These are phyloP conservation scores for Trichoderma atrobrunneum DNA, from an alignment of 2,329 filamentous ascomycete genomes.

Conservation along the genomic window DNA sequence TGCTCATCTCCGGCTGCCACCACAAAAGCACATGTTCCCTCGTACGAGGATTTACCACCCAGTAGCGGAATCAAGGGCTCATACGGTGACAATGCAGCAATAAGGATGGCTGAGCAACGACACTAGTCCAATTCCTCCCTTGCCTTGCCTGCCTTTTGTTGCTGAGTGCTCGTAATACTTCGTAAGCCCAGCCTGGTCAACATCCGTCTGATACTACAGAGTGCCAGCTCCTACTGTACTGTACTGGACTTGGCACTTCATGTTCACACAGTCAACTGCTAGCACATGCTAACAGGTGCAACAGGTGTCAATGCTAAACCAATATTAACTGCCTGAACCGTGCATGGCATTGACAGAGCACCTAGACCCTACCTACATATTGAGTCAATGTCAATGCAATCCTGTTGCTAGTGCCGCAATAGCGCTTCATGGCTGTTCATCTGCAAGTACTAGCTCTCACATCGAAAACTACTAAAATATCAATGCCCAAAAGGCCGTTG, in stretches of 20 bases:
- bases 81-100: constrained; percentile 10
- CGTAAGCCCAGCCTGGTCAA: neutral
- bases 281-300: neutral
- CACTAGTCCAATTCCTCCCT: neutral
- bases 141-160: neutral
- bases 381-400: neutral
- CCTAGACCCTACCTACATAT: neutral
- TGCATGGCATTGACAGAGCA: neutral
- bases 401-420: neutral
- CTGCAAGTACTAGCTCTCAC: constrained; percentile 3
- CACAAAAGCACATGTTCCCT: constrained; percentile 2
- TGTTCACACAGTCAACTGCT: neutral
- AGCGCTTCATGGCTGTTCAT: neutral
- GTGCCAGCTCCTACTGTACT: neutral
- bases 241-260: neutral
- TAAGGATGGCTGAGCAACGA: neutral
- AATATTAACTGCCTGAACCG: neutral
- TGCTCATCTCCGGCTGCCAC: neutral
- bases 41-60: constrained; percentile 9
- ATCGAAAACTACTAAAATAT: neutral
- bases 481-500: neutral
- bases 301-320: neutral
- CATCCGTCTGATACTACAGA: neutral
- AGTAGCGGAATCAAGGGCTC: neutral
- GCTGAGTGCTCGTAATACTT: neutral